Base-by-base conservation (phyloP, 257 asterid genomes). In the Gentiana macrophylla region DNA sequence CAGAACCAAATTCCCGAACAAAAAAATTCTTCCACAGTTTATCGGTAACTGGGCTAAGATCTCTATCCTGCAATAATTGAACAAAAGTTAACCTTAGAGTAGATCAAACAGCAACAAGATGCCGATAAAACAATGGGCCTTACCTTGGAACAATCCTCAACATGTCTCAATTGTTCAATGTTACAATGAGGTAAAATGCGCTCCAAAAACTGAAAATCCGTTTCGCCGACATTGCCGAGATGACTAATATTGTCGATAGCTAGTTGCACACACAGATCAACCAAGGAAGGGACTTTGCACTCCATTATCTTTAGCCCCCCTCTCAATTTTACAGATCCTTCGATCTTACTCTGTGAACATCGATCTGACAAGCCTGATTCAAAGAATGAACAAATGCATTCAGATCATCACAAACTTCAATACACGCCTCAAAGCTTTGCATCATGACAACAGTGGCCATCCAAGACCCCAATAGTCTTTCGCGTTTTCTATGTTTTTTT, bases 151-250 rank as follows among this genome's bases (percentile, higher is more conserved):
- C 75, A 65, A 24, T 82, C 64, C 80, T 90, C 94, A 48, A 90
- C 71, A 61, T 79, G 85, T 35, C 1, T 71, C 80, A 90, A 67
- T 70, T 84, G 91, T 24, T 82, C 94, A 47, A 77, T 61, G 8
- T 84, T 61, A 67, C 97, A 86, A 62, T 86, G 94, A 37, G 85
- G 74, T 52, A 89, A 65, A 70, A 89, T 68, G 50, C 93, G 94
- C 32, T 78, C 93, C 45, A 89, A 73, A 53, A 89, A 86, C 67
- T 80, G 78, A 60, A 2, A 35, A 33, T 89, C 95, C 3, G 89
- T 77, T 70, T 77, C 86, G 50, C 97, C 97, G 68, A 89, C 95
- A 75, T 86, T 78, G 49, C 97, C 94, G 33, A 89, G 78, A 76
- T 83, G 81, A 62, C 83, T 68, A 60, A 86, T 76, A 72, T 89